Evolutionary conservation across 1,139 yeast species (phyloP), one percentile per base, ranked within the genome.

Genomic region (Candida anutae): DNA sequence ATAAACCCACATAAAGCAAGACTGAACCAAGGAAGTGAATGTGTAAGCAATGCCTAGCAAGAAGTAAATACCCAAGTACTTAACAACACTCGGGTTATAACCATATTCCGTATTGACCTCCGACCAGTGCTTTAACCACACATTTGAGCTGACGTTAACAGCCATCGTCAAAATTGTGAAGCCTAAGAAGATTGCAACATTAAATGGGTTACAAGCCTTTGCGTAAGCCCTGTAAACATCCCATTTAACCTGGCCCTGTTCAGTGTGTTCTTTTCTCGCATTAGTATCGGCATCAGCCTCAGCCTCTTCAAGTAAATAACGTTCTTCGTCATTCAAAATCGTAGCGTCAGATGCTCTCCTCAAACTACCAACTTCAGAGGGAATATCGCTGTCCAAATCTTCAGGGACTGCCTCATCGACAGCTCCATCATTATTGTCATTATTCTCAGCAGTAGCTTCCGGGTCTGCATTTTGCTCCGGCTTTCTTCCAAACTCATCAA

Each of bases 41-140:
- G 93, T 70, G 29, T 45, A 50, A 8, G 73, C 66, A 28, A 85
- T 49, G 38, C 97, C 96, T 29, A 88, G 62, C 10, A 69, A 62
- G 35, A 83, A 74, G 51, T 90, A 90, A 27, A 84, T 62, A 21
- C 85, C 81, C 43, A 90, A 64, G 43, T 87, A 88, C 44, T 58
- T 72, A 27, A 61, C 61, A 18, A 82, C 74, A 35, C 76, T 51
- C 3, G 95, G 94, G 49, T 88, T 88, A 33, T 58, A 61, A 15
- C 90, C 93, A 24, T 60, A 51, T 25, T 54, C 60, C 4, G 87
- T 69, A 49, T 90, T 90, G 21, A 81, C 74, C 50, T 90, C 98
- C 6, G 97, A 85, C 98, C 98, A 93, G 51, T 85, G 88, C 52
- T 90, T 90, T 46, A 90, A 73, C 98, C 98, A 90, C 29, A 90